Base-by-base conservation (phyloP, 2,329 filamentous ascomycete species). In the Aplosporella prunicola region DNA sequence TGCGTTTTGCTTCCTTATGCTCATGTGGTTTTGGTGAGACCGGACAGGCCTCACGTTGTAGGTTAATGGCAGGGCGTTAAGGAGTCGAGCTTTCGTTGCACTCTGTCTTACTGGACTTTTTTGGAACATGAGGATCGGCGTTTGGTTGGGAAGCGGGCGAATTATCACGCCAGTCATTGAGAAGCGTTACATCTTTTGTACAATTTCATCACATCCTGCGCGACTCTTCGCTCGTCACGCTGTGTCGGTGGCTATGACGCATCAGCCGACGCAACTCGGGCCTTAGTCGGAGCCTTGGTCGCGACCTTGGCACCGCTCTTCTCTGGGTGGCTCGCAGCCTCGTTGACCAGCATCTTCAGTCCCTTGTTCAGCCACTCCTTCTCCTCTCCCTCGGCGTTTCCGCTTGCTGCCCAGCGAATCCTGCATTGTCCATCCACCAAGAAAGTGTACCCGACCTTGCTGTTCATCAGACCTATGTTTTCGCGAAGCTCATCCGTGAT, bases 371-470 rank as follows among this genome's bases (percentile, higher is more conserved):
- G 55, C 27, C 76, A 73, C 36, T 78, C 71, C 46, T 68, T 71
- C 65, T 93, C 85, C 13, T 73, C 72, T 0, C 71, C 71, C 44
- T 77, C 69, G 30, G 78, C 76, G 31, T 69, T 57, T 9, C 80
- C 84, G 52, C 87, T 93, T 4, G 84, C 91, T 1, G 89, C 91
- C 91, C 91, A 98, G 40, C 91, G 75, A 49, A 98, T 93, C 62
- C 78, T 82, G 58, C 87, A 94, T 45, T 88, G 71, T 44, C 78
- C 70, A 57, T 98, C 91, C 41, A 98, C 69, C 32, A 98, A 69
- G 61, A 94, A 98, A 4, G 88, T 81, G 63, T 95, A 96, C 24
- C 88, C 89, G 22, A 95, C 89, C 61, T 88, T 93, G 47, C 77
- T 78, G 62, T 98, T 98, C 55, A 93, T 65, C 55, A 93, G 58